Evolutionary conservation across 2,329 filamentous ascomycete species (phyloP), one percentile per base, ranked within the genome.

Genomic region (Neofusicoccum sp.): DNA sequence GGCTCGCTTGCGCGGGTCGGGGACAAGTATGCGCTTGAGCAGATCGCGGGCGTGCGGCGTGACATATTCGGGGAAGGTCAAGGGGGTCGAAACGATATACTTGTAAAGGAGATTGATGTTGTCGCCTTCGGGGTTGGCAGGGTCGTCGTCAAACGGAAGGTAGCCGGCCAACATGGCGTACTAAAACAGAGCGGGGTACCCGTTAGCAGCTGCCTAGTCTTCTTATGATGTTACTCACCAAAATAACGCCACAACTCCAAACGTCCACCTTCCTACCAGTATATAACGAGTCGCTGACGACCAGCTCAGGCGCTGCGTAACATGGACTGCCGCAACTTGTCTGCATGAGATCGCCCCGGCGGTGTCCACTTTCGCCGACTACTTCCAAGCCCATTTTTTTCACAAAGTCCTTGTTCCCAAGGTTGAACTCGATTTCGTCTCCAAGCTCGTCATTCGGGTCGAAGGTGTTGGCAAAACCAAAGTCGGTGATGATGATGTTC

Each of bases 401-500:
- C 66, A 98, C 90, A 73, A 89, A 95, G 16, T 97, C 93, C 68
- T 92, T 90, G 73, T 97, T 94, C 31, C 87, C 85, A 28, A 99
- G 81, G 67, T 93, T 91, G 71, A 92, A 86, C 77, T 98, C 95
- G 68, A 97, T 90, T 64, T 97, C 93, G 65, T 97, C 92, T 4
- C 86, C 87, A 43, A 99, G 84, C 75, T 97, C 93, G 73, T 99
- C 95, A 39, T 83, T 80, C 0, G 95, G 87, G 73, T 97, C 91
- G 73, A 99, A 99, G 0, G 93, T 98, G 78, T 99, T 99, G 69
- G 95, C 95, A 75, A 99, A 99, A 16, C 95, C 95, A 78, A 99
- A 99, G 79, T 99, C 95, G 14, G 95, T 99, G 74, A 99, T 99
- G 79, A 99, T 99, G 73, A 99, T 98, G 81, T 99, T 99, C 67